Evolutionary conservation across 2,329 filamentous ascomycete genomes (phyloP), one percentile per base, ranked within the genome.

Genomic region (Stemphylium beticola): DNA sequence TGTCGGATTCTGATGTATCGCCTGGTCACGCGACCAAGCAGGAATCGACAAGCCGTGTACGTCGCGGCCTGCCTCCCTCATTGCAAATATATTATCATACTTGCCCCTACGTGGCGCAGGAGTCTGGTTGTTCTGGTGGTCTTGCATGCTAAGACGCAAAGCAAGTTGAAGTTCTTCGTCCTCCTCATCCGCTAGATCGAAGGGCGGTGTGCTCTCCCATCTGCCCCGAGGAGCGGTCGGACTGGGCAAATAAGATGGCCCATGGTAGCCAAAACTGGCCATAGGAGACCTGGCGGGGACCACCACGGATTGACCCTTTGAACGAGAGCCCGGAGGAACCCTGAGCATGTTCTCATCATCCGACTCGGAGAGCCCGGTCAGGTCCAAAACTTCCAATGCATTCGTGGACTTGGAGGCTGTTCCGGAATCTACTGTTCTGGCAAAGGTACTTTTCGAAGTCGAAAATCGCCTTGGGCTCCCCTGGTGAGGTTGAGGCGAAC

Each of bases 141-240:
- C 51, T 33, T 48, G 53, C 49, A 61, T 40, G 36, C 62, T 62
- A 7, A 62, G 40, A 24, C 47, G 53, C 31, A 61, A 50, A 37
- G 58, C 60, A 26, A 55, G 31, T 17, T 42, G 51, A 10, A 60
- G 20, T 11, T 53, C 52, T 44, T 42, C 49, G 10, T 60, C 47
- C n/a, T 58, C 40, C 33, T 47, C 24, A n/a, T 40, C 46, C 14
- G 24, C 2, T n/a, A 31, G 17, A n/a, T 57, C 33, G 2, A 43
- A 24, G 8, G 32, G 22, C n/a, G 10, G 22, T 14, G 11, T 20
- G 31, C 17, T 32, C 34, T 15, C 43, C 17, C 9, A 5, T 14
- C 12, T 24, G 15, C 52, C 17, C 29, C 22, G 18, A 11, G 34
- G 15, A 18, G 15, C 6, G 3, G 17, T 26, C 10, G 36, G 29